Evolutionary conservation across 108 stramenopile genomes (phyloP).

Genomic region (Pseudonitzschia pungens): DNA sequence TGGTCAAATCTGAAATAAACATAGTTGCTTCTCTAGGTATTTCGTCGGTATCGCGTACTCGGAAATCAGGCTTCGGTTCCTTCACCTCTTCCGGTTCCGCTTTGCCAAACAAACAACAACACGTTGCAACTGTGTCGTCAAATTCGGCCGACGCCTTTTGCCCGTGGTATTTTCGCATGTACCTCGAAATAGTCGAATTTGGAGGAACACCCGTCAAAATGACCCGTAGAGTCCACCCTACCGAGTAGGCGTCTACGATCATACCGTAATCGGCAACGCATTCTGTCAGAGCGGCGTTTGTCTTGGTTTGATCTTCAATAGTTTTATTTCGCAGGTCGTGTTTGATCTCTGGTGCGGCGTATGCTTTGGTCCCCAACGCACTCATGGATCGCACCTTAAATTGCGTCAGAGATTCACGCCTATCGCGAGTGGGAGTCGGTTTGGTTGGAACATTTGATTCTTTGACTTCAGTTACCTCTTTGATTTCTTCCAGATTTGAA

Average conservation of each 20-base stretch:
- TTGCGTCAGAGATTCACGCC: slow-evolving; percentile 34
- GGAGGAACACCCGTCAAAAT: slow-evolving; percentile 84
- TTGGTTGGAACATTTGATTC: not conserved
- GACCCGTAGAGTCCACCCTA: slow-evolving; percentile 78
- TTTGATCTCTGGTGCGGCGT: slow-evolving; percentile 85
- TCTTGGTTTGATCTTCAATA: slow-evolving; percentile 42
- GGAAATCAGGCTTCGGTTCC: slow-evolving; percentile 23
- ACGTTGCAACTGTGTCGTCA: slow-evolving; percentile 34
- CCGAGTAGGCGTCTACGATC: slow-evolving; percentile 84
- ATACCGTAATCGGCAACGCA: slow-evolving; percentile 85
- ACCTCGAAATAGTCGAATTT: slow-evolving; percentile 62
- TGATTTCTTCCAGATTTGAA: slow-evolving; percentile 23
- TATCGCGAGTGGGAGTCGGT: not conserved
- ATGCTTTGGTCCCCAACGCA: slow-evolving; percentile 77
- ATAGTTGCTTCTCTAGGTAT: slow-evolving; percentile 58
- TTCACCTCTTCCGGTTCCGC: not conserved
- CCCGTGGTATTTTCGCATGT: slow-evolving; percentile 44
- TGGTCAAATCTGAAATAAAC: slow-evolving; percentile 57
- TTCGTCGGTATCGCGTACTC: slow-evolving; percentile 53
- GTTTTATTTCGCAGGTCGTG: slow-evolving; percentile 50
- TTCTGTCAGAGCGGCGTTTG: slow-evolving; percentile 59
- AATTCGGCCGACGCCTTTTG: slow-evolving; percentile 29
- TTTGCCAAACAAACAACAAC: slow-evolving; percentile 24
- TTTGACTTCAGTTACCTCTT: slow-evolving; percentile 14
- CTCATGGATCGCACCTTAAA: slow-evolving; percentile 58